These are phyloP conservation scores for Cystobasidium sp. DNA, from an alignment of 1,284 basidiomycete genomes.

Conservation along the genomic window DNA sequence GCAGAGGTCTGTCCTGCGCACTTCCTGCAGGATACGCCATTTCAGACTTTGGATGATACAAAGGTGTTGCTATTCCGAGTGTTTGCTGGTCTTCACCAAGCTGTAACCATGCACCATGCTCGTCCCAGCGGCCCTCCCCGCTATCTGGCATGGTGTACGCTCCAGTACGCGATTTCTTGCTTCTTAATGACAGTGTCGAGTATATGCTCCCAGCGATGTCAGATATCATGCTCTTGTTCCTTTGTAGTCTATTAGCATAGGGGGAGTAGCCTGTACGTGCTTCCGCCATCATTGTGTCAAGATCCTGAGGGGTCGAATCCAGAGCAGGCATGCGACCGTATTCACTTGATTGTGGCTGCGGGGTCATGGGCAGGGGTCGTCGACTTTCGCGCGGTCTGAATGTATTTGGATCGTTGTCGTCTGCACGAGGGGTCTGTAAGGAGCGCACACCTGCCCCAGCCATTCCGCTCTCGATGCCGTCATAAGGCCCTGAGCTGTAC, in stretches of 20 bases:
- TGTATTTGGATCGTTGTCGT: background rate
- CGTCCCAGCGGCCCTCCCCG: slow-evolving; percentile 25
- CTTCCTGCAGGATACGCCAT: background rate
- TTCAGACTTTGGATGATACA: slow-evolving; percentile 4
- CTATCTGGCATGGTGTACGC: background rate
- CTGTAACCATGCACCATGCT: slow-evolving; percentile 29
- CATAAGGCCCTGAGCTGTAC: slow-evolving; percentile 13
- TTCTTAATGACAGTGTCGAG: slow-evolving; percentile 32
- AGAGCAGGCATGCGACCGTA: slow-evolving; percentile 9
- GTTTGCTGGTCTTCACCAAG: background rate
- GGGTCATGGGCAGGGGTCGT: slow-evolving; percentile 27
- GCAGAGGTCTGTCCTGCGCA: slow-evolving; percentile 21
- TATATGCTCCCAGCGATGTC: slow-evolving; percentile 25
- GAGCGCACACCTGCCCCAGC: slow-evolving; percentile 23
- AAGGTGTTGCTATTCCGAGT: no score
- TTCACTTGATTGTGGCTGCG: slow-evolving; percentile 5
- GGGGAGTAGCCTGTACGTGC: slow-evolving; percentile 27
- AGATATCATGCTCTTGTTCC: slow-evolving; percentile 10
- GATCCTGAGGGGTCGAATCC: slow-evolving; percentile 14
- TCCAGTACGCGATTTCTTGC: slow-evolving; percentile 25
- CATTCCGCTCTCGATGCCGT: slow-evolving; percentile 21
- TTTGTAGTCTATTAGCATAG: background rate
- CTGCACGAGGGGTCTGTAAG: background rate
- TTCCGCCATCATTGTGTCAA: slow-evolving; percentile 41
- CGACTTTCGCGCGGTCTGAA: slow-evolving; percentile 26